phyloP scores from a whole-genome alignment of 768 basidiomycete genomes.

The Podaxis mareebaensis region DNA sequence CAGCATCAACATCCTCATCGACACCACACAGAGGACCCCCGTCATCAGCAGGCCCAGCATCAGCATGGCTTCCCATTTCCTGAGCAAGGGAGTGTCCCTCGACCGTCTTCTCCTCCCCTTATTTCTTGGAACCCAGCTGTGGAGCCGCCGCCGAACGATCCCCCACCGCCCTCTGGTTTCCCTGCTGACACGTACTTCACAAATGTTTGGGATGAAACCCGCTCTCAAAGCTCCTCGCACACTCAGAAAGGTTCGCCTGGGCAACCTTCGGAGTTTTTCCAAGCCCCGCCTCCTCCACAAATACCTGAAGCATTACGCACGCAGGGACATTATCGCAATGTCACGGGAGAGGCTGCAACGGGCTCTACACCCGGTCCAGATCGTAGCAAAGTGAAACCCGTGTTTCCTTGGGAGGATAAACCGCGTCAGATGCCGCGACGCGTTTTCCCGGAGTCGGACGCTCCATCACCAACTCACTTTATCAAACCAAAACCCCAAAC shows the following conservation, averaged over 20 bases:
- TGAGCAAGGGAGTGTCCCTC: conserved; percentile 20
- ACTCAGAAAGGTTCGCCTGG: conserved; percentile 13
- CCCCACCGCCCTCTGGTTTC: conserved; percentile 57
- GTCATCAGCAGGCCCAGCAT: conserved; percentile 23
- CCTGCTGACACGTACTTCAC: conserved; percentile 78
- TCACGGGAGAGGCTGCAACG: conserved; percentile 48
- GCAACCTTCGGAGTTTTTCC: conserved; percentile 53
- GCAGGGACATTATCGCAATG: conserved; percentile 74
- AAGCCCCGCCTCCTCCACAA: conserved; percentile 55
- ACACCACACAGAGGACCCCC: conserved; percentile 17
- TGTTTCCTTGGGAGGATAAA: conserved; percentile 96
- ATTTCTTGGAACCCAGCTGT: conserved; percentile 79
- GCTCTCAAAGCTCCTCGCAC: conserved; percentile 21
- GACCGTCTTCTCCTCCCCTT: conserved; percentile 62
- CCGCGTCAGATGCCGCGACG: conserved; percentile 67
- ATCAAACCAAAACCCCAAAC: conserved; percentile 35
- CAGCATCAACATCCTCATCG: conserved; percentile 21
- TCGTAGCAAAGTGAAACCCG: conserved; percentile 63
- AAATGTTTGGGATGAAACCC: conserved; percentile 78
- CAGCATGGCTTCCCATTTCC: conserved; percentile 24
- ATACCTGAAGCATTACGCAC: conserved; percentile 69
- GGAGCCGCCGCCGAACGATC: conserved; percentile 73
- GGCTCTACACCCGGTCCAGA: conserved; percentile 61
- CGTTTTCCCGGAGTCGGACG: conserved; percentile 69
- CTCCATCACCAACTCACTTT: conserved; percentile 50